A percentile compares a stretch with the other conserved stretches of the same genome.
These are phyloP conservation scores for Rutstroemia sp. DNA, from an alignment of 2,329 filamentous ascomycete species.

Conservation along the genomic window DNA sequence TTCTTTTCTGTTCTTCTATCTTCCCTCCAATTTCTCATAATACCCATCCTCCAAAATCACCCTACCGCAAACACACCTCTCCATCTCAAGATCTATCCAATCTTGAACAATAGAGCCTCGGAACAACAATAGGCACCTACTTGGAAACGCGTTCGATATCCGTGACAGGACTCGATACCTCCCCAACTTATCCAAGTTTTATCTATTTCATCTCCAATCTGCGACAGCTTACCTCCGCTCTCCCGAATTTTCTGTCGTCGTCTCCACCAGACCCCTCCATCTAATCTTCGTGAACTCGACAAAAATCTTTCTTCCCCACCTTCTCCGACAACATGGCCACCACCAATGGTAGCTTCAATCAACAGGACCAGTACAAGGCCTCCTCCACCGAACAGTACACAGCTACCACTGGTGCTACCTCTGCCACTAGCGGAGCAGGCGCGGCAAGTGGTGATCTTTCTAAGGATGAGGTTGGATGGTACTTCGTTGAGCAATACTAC, in stretches of 20 bases:
- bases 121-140: constrained; percentile 10
- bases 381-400: constrained; percentile 27
- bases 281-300: constrained; percentile 19
- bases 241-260: not conserved
- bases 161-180: constrained; percentile 23
- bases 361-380: constrained; percentile 30
- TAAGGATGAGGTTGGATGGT: constrained; percentile 98
- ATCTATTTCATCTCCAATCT: constrained; percentile 9
- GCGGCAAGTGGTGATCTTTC: constrained; percentile 42
- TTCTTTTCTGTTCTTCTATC: constrained; percentile 14
- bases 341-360: constrained; percentile 29
- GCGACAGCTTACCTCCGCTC: constrained; percentile 10
- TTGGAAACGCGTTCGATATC: constrained; percentile 24
- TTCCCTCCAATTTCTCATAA: constrained; percentile 8
- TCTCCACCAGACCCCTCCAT: constrained; percentile 7
- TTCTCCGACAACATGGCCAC: constrained; percentile 19
- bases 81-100: not conserved
- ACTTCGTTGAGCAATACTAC: constrained; percentile 99
- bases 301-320: constrained; percentile 16
- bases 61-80: not conserved
- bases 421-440: constrained; percentile 26
- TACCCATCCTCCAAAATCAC: not conserved
- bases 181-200: not conserved
- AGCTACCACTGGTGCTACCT: constrained; percentile 26
- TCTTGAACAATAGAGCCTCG: not conserved